These are phyloP conservation scores for Globisporangium paddicum DNA, from an alignment of 352 stramenopile genomes.

Conservation along the genomic window DNA sequence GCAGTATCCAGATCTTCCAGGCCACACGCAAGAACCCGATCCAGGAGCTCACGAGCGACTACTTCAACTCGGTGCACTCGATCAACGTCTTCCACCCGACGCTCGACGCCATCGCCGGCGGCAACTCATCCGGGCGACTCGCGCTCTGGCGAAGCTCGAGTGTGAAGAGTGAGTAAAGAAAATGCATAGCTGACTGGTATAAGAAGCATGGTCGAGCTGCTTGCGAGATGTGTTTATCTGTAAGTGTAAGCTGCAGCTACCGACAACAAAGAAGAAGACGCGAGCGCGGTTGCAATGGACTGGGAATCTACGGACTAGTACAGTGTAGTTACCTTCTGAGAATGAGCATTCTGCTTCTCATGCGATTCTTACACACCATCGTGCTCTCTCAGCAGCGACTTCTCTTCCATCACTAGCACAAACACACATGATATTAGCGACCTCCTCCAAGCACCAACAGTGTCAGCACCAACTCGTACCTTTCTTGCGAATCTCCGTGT, in stretches of 20 bases:
- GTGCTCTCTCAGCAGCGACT: slow-evolving; percentile 55
- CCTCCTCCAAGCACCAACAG: not conserved
- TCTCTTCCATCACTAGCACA: slow-evolving; percentile 49
- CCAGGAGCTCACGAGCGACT: slow-evolving; percentile 60
- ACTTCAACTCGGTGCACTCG: slow-evolving; percentile 80
- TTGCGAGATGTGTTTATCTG: not conserved
- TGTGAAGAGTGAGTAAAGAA: slow-evolving; percentile 15
- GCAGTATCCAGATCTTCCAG: slow-evolving; percentile 79
- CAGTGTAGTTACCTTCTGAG: no score
- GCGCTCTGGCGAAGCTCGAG: slow-evolving; percentile 45
- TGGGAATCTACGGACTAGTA: not conserved
- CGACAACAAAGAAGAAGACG: no score
- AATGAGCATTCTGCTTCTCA: no score
- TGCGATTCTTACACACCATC: slow-evolving; percentile 7
- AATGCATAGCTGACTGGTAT: not conserved
- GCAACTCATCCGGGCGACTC: slow-evolving; percentile 73
- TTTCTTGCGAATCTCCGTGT: slow-evolving; percentile 69
- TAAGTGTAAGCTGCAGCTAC: not conserved
- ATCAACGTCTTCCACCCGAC: slow-evolving; percentile 85
- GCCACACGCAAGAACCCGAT: slow-evolving; percentile 60
- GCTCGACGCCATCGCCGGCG: slow-evolving; percentile 58
- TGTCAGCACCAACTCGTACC: slow-evolving; percentile 22
- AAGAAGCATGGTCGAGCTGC: not conserved
- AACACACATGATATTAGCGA: not conserved
- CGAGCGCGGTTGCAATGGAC: not conserved